These are phyloP conservation scores for Ceratobasidium sp. DNA, from an alignment of 1,284 basidiomycete species.

Conservation along the genomic window DNA sequence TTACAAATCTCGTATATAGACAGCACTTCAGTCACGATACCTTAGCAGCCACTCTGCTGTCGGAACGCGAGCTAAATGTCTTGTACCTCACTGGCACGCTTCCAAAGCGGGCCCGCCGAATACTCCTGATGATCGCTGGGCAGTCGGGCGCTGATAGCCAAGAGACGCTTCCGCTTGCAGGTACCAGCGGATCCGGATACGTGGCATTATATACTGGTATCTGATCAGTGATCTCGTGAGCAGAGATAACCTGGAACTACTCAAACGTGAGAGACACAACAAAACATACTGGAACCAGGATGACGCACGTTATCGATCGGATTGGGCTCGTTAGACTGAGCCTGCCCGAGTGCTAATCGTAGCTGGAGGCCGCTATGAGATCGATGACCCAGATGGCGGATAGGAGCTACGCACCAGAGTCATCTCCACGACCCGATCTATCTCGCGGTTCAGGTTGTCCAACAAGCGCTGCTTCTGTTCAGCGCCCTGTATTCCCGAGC, in stretches of 20 bases:
- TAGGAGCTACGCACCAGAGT: too few species aligned
- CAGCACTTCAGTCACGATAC: neutral
- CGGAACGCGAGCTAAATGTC: slow-evolving; percentile 1
- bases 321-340: neutral
- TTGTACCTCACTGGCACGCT: neutral
- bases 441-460: neutral
- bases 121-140: neutral
- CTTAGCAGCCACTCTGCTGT: neutral
- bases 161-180: neutral
- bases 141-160: neutral
- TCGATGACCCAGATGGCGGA: neutral
- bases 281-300: too few species aligned
- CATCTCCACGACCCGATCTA: neutral
- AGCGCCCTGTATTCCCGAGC: neutral
- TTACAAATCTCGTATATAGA: neutral
- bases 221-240: too few species aligned
- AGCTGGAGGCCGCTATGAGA: neutral
- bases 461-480: neutral
- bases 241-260: too few species aligned
- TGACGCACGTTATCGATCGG: too few species aligned
- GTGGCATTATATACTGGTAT: too few species aligned
- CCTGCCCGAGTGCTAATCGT: neutral
- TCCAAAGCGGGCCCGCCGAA: neutral
- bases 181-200: too few species aligned
- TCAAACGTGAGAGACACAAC: too few species aligned